Conservation (phyloP, 2,329 filamentous ascomycete species). For the Talaromyces sp. region DNA sequence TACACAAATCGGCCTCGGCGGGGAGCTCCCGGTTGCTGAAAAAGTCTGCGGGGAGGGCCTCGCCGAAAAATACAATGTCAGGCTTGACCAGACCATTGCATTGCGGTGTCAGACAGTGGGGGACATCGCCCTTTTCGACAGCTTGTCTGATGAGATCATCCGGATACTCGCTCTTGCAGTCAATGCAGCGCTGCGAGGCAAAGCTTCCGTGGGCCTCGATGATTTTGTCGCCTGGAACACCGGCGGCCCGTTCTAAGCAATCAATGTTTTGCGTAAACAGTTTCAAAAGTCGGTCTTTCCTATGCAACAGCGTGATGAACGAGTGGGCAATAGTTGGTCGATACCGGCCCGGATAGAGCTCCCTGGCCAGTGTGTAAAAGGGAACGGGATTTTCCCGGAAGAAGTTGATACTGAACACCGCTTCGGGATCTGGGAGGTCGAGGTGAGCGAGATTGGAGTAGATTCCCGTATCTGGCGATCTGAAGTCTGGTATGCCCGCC, state of each 20-base stretch:
- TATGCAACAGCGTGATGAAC: constrained; percentile 77
- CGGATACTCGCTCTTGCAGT: constrained; percentile 71
- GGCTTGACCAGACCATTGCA: constrained; percentile 85
- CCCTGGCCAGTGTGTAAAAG: constrained; percentile 87
- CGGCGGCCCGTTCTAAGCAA: constrained; percentile 82
- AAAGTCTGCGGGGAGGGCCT: constrained; percentile 64
- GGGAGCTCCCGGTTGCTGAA: constrained; percentile 55
- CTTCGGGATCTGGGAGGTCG: constrained; percentile 82
- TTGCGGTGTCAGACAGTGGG: constrained; percentile 56
- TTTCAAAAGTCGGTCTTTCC: constrained; percentile 74
- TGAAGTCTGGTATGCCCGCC: constrained; percentile 70
- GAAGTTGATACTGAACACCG: constrained; percentile 88
- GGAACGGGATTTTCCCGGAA: constrained; percentile 80
- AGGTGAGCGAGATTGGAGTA: constrained; percentile 88
- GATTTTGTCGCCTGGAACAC: constrained; percentile 74
- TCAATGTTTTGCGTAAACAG: constrained; percentile 98
- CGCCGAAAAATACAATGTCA: constrained; percentile 92
- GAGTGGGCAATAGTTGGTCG: constrained; percentile 84
- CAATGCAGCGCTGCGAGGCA: constrained; percentile 83
- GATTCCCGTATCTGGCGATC: constrained; percentile 76
- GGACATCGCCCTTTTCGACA: constrained; percentile 64
- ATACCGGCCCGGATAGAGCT: constrained; percentile 87
- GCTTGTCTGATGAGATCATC: constrained; percentile 68
- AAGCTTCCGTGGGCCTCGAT: constrained; percentile 96
- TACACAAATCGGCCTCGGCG: constrained; percentile 65